Percentiles rank a stretch among this genome's conserved stretches.
phyloP scores from a whole-genome alignment of 2,329 filamentous ascomycete species.

The Dactylonectria macrodidyma region DNA sequence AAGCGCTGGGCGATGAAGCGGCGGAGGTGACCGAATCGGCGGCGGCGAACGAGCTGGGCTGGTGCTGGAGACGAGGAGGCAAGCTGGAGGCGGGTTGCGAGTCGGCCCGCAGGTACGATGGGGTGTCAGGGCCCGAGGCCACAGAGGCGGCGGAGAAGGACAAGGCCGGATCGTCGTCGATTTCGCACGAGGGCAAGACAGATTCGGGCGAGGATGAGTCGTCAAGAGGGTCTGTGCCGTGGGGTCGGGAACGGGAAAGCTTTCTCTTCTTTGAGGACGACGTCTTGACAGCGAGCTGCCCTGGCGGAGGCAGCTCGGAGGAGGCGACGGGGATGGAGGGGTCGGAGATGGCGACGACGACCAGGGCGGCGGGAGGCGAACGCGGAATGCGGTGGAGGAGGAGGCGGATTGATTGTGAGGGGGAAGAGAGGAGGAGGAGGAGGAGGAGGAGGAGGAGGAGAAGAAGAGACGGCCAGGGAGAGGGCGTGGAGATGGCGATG shows the following conservation, averaged over 20 bases:
- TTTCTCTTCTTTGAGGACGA: conserved; percentile 83
- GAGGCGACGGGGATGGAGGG: conserved; percentile 34
- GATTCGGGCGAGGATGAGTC: conserved; percentile 60
- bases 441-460: too few species aligned
- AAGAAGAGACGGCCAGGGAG: not conserved
- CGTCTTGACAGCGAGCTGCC: conserved; percentile 80
- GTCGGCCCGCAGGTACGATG: conserved; percentile 59
- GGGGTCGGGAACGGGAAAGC: conserved; percentile 66
- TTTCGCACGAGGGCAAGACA: conserved; percentile 68
- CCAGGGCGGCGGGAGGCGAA: conserved; percentile 23
- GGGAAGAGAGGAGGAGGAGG: not conserved
- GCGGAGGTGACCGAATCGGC: conserved; percentile 68
- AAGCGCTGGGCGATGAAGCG: conserved; percentile 70
- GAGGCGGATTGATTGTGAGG: conserved; percentile 4
- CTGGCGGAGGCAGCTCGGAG: conserved; percentile 74
- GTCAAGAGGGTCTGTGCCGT: conserved; percentile 57
- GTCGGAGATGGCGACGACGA: conserved; percentile 30
- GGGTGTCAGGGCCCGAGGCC: conserved; percentile 56
- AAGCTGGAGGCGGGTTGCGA: conserved; percentile 66
- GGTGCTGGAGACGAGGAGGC: conserved; percentile 66
- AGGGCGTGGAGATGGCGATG: conserved; percentile 30
- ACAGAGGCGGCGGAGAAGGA: conserved; percentile 65
- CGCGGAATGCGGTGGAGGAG: conserved; percentile 21
- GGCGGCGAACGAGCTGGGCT: conserved; percentile 57
- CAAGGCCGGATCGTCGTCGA: conserved; percentile 63